Base-by-base conservation (phyloP, 768 basidiomycete genomes). In the Serendipita indica region DNA sequence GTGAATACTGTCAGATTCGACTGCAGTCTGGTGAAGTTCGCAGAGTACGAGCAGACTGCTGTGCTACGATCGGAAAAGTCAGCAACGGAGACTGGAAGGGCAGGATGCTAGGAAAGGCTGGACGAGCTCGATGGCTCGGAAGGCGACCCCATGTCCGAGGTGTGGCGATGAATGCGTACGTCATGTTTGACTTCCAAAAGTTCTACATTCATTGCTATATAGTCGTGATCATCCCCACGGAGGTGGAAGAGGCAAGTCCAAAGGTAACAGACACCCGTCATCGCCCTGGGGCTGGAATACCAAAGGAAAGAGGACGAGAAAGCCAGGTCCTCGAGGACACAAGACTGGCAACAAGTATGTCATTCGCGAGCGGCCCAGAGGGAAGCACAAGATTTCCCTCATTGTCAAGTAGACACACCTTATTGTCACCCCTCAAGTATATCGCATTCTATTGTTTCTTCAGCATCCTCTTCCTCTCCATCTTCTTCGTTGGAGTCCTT, bases 171-270 rank as follows among this genome's bases (percentile, higher is more conserved):
- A 97, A 96, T 70, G 85, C 89, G 82, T 91, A 73, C 39, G 85
- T 76, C 61, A 61, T 10, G 18, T 27, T 39, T 63, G n/a, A 35
- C 33, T 35, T 45, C n/a, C 28, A 7, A 45, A 27, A 5, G 49
- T 27, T 52, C 28, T 2, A 59, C 20, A 56, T 39, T 59, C 12
- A 57, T 20, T 33, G 14, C 56, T 27, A 28, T 34, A 6, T 59
- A 91, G 89, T 45, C 79, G 77, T 58, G 90, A 92, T 71, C 90
- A 93, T 71, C 92, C 94, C 61, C 92, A 96, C 68, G 93, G 93
- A 71, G 93, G 94, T 75, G 94, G 94, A 70, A 86, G 94, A 72
- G 94, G 94, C 64, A 97, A 94, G 71, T 89, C 86, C 61, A 98
- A 99, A 77, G 89, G 89, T 60, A 83, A 93, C 79, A 94, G 89